Conservation (phyloP, 805 yeast species). For the Spathaspora arborariae region DNA sequence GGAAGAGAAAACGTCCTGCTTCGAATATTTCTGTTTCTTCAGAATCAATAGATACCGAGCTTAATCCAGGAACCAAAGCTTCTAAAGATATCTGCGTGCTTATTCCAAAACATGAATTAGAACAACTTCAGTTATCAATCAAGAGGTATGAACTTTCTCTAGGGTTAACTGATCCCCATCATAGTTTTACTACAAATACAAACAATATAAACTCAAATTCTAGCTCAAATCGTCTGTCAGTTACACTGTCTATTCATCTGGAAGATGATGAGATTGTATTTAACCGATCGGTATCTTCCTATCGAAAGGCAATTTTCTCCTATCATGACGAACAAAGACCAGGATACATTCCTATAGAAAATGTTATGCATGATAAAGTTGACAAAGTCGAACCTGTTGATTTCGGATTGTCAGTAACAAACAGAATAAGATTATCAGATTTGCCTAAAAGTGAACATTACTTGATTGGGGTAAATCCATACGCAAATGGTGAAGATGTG, state of each 20-base stretch:
- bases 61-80: not conserved
- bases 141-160: constrained; percentile 5
- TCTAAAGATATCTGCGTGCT: constrained; percentile 9
- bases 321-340: constrained; percentile 9
- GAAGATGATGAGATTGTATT: constrained; percentile 4
- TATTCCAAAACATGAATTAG: constrained; percentile 10
- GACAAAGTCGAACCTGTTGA: not conserved
- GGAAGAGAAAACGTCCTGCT: not conserved
- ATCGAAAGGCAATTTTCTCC: constrained; percentile 2
- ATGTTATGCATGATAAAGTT: constrained; percentile 1
- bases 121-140: constrained; percentile 7
- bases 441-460: constrained; percentile 2
- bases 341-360: constrained; percentile 5
- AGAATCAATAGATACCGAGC: not conserved
- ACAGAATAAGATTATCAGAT: not conserved
- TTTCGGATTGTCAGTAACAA: constrained; percentile 2
- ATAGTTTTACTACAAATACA: not conserved
- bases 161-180: not conserved
- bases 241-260: not conserved
- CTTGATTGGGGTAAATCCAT: constrained; percentile 22
- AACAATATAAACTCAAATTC: not conserved
- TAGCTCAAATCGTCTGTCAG: not conserved
- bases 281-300: constrained; percentile 2
- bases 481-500: constrained; percentile 19
- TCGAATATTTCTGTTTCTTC: not conserved